Conservation (phyloP, 441 rosid species). For the Biscutella laevigata region DNA sequence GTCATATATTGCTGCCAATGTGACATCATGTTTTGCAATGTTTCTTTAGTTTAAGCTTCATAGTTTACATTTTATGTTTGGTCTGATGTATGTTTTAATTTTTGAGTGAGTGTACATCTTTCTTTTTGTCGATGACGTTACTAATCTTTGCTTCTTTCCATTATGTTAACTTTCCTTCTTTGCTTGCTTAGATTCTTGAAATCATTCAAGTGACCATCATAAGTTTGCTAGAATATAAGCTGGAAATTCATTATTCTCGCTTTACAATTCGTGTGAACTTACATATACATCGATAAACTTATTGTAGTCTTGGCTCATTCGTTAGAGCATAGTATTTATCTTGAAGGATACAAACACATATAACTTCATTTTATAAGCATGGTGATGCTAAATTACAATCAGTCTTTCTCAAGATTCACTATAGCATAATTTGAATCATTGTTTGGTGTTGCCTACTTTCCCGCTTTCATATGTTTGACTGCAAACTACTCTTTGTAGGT, state of each 20-base stretch:
- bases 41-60: constrained; percentile 1
- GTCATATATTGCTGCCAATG: constrained; percentile 82
- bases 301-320: not conserved
- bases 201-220: constrained; percentile 71
- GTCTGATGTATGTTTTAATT: constrained; percentile 1
- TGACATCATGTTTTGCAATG: constrained; percentile 18
- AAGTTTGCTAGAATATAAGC: constrained; percentile 1
- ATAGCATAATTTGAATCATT: constrained; percentile 3
- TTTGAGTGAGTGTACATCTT: not conserved
- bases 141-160: not conserved
- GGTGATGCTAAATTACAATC: not conserved
- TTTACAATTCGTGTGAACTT: not conserved
- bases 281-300: not conserved
- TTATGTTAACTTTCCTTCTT: constrained; percentile 9
- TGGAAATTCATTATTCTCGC: not conserved
- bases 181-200: constrained; percentile 59
- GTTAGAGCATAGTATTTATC: not conserved
- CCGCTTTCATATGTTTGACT: constrained; percentile 21
- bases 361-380: constrained; percentile 4
- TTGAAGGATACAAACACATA: constrained; percentile 1
- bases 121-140: constrained; percentile 1
- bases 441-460: constrained; percentile 6
- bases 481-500: constrained; percentile 34
- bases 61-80: not conserved
- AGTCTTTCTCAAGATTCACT: constrained; percentile 4